A percentile compares a stretch with the other conserved stretches of the same genome.
phyloP scores from a whole-genome alignment of 768 basidiomycete species.

The Boletus coccyginus region DNA sequence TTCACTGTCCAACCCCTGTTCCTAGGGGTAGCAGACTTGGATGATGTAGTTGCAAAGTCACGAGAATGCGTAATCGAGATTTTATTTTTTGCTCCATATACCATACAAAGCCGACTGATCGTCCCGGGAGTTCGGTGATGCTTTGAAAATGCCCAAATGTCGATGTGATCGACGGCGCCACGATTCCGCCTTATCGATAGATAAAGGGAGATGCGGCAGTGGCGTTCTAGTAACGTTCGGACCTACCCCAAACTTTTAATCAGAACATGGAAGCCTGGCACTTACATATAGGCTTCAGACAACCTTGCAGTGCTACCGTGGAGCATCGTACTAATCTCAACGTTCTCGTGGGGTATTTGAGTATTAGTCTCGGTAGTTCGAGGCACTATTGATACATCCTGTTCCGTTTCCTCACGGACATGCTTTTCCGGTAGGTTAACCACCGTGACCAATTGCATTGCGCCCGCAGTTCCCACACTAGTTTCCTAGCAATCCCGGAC shows the following conservation, averaged over 20 bases:
- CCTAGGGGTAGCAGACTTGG: constrained; percentile 1
- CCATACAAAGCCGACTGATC: constrained; percentile 3
- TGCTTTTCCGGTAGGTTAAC: not conserved
- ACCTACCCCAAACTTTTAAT: not conserved
- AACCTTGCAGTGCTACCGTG: not conserved
- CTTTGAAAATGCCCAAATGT: not conserved
- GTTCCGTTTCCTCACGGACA: too few relatives aligned
- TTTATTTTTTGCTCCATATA: constrained; percentile 1
- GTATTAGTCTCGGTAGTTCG: not conserved
- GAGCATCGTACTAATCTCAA: too few relatives aligned
- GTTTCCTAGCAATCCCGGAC: not conserved
- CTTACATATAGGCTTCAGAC: too few relatives aligned
- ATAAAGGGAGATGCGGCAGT: not conserved
- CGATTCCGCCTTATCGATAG: not conserved
- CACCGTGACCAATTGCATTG: too few relatives aligned
- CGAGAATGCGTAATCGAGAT: constrained; percentile 1
- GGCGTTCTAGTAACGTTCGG: not conserved
- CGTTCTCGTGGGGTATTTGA: not conserved
- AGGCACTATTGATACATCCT: not conserved
- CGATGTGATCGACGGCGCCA: not conserved
- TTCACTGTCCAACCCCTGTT: constrained; percentile 2
- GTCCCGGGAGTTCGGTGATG: constrained; percentile 1
- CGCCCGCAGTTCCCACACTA: not conserved
- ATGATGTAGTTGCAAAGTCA: constrained; percentile 8
- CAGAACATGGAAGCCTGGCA: not conserved